A percentile compares a stretch with the other conserved stretches of the same genome.
Evolutionary conservation across 2,329 filamentous ascomycete species (phyloP).

Genomic region (Talaromyces sp.): DNA sequence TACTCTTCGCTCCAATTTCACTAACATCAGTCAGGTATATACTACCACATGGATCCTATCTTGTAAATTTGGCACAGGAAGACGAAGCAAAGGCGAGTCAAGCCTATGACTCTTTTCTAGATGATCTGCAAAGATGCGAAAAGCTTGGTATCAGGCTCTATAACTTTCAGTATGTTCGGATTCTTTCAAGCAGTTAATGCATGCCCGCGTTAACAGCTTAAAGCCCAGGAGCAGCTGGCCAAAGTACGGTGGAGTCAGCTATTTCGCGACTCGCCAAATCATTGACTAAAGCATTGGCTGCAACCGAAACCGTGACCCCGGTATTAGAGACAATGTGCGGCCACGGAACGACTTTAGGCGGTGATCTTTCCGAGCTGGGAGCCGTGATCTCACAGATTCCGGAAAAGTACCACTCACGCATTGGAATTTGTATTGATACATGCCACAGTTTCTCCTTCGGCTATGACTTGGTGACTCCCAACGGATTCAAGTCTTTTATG

Average conservation of each 20-base stretch:
- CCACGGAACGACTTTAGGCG: slow-evolving; percentile 80
- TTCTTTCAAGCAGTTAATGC: not conserved
- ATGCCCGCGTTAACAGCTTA: not conserved
- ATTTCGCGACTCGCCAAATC: slow-evolving; percentile 75
- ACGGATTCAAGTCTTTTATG: slow-evolving; percentile 70
- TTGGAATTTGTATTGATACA: slow-evolving; percentile 94
- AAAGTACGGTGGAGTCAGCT: slow-evolving; percentile 63
- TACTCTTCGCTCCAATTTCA: not conserved
- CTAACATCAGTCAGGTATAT: slow-evolving; percentile 51
- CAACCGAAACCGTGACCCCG: slow-evolving; percentile 72
- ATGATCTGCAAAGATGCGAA: slow-evolving; percentile 84
- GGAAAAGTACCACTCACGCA: slow-evolving; percentile 70
- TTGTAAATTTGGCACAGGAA: slow-evolving; percentile 88
- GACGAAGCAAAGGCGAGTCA: slow-evolving; percentile 77
- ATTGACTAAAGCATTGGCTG: slow-evolving; percentile 76
- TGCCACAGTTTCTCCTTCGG: slow-evolving; percentile 95
- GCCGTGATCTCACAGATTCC: slow-evolving; percentile 74
- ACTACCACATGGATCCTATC: slow-evolving; percentile 91
- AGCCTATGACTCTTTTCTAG: slow-evolving; percentile 79
- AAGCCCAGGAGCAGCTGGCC: slow-evolving; percentile 73
- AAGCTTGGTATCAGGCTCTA: slow-evolving; percentile 84
- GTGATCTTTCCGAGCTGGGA: slow-evolving; percentile 77
- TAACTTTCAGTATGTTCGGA: slow-evolving; percentile 71
- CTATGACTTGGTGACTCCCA: slow-evolving; percentile 77
- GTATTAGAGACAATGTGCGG: slow-evolving; percentile 96